phyloP scores from a whole-genome alignment of 495 filamentous ascomycete species.

The Tuber umbilicatum region DNA sequence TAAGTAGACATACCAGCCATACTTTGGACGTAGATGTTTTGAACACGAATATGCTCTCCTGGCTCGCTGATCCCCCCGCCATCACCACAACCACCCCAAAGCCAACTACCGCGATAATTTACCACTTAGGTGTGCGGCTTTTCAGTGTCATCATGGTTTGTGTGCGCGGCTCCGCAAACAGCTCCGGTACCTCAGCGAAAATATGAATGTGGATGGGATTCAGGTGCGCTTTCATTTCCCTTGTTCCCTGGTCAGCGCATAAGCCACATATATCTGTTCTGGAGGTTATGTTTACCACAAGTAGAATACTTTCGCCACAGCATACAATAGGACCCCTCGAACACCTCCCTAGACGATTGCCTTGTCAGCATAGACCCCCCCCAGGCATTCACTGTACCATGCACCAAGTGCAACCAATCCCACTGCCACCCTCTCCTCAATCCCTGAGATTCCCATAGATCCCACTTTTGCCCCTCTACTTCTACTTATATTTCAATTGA shows the following conservation, averaged over 20 bases:
- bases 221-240: conserved; percentile 38
- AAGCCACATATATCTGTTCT: conserved; percentile 9
- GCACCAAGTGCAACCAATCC: conserved; percentile 14
- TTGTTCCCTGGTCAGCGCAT: conserved; percentile 12
- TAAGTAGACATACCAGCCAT: conserved; percentile 39
- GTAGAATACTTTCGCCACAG: conserved; percentile 21
- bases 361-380: neutral
- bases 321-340: conserved; percentile 19
- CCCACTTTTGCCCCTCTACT: no score
- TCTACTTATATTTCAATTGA: no score
- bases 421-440: conserved; percentile 10
- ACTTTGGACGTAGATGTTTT: conserved; percentile 45
- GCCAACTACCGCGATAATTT: conserved; percentile 42
- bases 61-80: conserved; percentile 48
- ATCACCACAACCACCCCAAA: conserved; percentile 47
- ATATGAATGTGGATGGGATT: conserved; percentile 20
- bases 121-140: conserved; percentile 42
- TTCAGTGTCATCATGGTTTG: conserved; percentile 39
- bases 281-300: conserved; percentile 18
- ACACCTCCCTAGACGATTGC: conserved; percentile 17
- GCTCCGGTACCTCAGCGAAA: conserved; percentile 36
- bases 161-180: conserved; percentile 34
- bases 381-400: neutral
- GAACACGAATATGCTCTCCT: conserved; percentile 45
- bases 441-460: no score